Conservation (phyloP, 768 basidiomycete genomes). For the Rhodotorula diobovata region DNA sequence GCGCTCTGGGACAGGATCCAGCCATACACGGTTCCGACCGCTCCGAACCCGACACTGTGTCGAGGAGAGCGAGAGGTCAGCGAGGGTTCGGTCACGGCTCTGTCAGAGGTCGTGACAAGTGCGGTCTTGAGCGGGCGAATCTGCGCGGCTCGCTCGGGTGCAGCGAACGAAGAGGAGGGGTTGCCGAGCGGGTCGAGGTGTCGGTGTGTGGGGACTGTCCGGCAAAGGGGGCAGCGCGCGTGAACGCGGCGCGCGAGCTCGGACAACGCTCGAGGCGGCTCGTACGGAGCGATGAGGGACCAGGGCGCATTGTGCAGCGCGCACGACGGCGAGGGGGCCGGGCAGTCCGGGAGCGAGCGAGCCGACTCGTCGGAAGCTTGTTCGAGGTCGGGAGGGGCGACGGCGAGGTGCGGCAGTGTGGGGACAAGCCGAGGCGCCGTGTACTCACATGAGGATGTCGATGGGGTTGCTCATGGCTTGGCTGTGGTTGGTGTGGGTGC, state of each 20-base stretch:
- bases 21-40: constrained; percentile 35
- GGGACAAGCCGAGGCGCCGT: neutral
- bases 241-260: too few species aligned
- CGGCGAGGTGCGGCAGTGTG: neutral
- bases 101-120: neutral
- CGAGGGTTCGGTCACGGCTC: neutral
- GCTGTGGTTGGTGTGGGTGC: neutral
- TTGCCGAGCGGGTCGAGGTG: too few species aligned
- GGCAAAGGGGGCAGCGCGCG: too few species aligned
- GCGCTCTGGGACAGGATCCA: constrained; percentile 59
- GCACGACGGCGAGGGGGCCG: too few species aligned
- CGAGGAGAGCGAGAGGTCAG: neutral
- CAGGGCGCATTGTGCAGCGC: too few species aligned
- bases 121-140: too few species aligned
- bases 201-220: too few species aligned
- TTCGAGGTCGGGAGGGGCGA: neutral
- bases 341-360: neutral
- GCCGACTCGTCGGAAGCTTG: neutral
- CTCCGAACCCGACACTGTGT: neutral
- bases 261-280: too few species aligned
- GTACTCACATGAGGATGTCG: constrained; percentile 15
- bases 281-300: too few species aligned
- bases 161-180: too few species aligned
- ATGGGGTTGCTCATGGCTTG: neutral
- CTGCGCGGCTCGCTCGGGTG: too few species aligned